These are phyloP conservation scores for Trichothecium roseum DNA, from an alignment of 2,329 filamentous ascomycete genomes.

Conservation along the genomic window DNA sequence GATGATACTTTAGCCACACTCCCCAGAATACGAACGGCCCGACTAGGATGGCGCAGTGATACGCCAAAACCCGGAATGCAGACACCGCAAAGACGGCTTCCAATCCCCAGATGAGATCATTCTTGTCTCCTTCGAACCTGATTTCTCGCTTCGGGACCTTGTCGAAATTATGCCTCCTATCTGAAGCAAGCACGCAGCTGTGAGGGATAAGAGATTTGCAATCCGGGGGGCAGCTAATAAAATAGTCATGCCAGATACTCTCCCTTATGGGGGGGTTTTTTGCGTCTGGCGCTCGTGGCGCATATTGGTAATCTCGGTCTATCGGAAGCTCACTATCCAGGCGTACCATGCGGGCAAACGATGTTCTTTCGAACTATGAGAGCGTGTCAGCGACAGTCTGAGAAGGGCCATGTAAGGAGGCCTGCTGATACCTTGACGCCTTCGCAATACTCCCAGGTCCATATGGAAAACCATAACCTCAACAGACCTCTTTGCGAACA, in stretches of 20 bases:
- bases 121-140: background rate
- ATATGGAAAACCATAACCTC: constrained; percentile 3
- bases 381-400: too few species aligned
- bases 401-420: background rate
- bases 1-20: constrained; percentile 1
- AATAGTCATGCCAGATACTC: background rate
- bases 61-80: background rate
- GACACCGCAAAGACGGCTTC: constrained; percentile 3
- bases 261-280: constrained; percentile 1
- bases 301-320: background rate
- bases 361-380: constrained; percentile 1
- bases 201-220: background rate
- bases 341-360: background rate
- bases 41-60: constrained; percentile 1
- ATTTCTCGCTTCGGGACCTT: background rate
- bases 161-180: background rate
- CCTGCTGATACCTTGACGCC: constrained; percentile 1
- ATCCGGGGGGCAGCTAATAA: background rate
- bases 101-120: constrained; percentile 2
- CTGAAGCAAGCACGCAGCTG: background rate
- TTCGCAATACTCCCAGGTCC: constrained; percentile 2
- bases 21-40: constrained; percentile 2
- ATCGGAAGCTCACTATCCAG: constrained; percentile 1
- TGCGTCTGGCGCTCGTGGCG: background rate
- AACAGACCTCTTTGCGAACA: too few species aligned